Base-by-base conservation (phyloP, 2,329 filamentous ascomycete species). In the Sporothrix globosa region DNA sequence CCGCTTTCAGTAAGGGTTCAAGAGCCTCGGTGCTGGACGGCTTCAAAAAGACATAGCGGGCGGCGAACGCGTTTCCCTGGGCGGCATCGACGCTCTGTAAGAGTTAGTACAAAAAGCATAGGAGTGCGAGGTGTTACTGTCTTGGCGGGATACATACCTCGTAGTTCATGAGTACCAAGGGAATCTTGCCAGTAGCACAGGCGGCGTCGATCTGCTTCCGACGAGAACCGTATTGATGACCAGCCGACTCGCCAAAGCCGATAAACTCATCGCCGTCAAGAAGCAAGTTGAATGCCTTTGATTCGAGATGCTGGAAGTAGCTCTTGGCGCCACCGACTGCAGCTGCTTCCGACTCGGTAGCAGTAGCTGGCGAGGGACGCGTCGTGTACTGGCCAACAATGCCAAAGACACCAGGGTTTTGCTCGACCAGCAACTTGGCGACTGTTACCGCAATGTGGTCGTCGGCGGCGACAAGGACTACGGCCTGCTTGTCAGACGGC, bases 391-490 rank as follows among this genome's bases (percentile, higher is more conserved):
- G 82, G 17, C 84, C 78, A 11, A 88, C 86, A 63, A 79, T 81
- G 24, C 85, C 88, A 75, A 95, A 93, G 24, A 88, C 87, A 67
- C 87, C 86, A 7, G 87, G 87, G 77, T 88, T 87, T 69, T 86
- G 84, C 39, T 88, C 85, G 73, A 91, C 81, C 19, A 96, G 84
- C 73, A 86, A 85, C 70, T 85, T 85, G 68, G 90, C 81, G 56
- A 94, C 81, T 1, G 86, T 87, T 19, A 87, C 86, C 77, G 90
- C 91, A 58, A 88, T 89, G 10, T 84, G 82, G 69, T 86, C 86
- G 6, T 82, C 83, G 5, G 89, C 87, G 2, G 90, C 91, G 10
- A 88, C 88, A 73, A 96, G 82, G 73, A 95, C 86, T 72, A 95
- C 87, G 6, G 86, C 81, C 3, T 81, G 81, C 65, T 78, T 81